Evolutionary conservation across 768 basidiomycete species (phyloP), one percentile per base, ranked within the genome.

Genomic region (Mycena kentingensis): DNA sequence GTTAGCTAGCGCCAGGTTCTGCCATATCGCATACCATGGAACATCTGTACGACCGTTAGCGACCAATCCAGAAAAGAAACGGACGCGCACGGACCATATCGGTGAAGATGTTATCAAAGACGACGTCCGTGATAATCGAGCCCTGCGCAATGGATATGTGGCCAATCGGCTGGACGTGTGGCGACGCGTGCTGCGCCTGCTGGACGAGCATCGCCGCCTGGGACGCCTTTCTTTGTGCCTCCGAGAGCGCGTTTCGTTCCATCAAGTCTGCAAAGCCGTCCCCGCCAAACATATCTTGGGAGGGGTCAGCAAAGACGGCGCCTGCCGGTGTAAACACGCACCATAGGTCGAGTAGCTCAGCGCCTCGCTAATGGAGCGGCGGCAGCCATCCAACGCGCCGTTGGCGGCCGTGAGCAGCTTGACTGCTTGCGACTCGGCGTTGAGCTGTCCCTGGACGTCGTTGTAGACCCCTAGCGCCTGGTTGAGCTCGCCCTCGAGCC

Each of bases 81-180:
- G n/a, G n/a, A n/a, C n/a, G n/a, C n/a, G n/a, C n/a, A n/a, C n/a
- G n/a, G n/a, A n/a, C n/a, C 60, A 71, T 61, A 61, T 79, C 76
- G 7, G 74, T 70, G 58, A 73, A 72, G 22, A 75, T 66, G 52
- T 76, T 74, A 55, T 76, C 74, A 55, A 75, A 77, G 50, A 75
- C 68, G 15, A 76, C 65, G 55, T 75, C 74, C 52, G 65, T 68
- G 24, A 76, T 50, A 26, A 76, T 62, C 26, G 72, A 69, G 45
- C 76, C 75, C 52, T 73, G 66, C 15, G 74, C 70, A 36, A 77
- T 72, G 22, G 62, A 62, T 32, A 76, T 60, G 7, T 67, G 61
- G 18, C 71, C 73, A 26, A 77, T 70, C 25, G 70, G 65, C 51
- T 70, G 58, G 16, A 79, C 71, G 13, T 64, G 62, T 15, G 71